Evolutionary conservation across 345 rosid genomes (phyloP).

Genomic region (Boechera stricta): DNA sequence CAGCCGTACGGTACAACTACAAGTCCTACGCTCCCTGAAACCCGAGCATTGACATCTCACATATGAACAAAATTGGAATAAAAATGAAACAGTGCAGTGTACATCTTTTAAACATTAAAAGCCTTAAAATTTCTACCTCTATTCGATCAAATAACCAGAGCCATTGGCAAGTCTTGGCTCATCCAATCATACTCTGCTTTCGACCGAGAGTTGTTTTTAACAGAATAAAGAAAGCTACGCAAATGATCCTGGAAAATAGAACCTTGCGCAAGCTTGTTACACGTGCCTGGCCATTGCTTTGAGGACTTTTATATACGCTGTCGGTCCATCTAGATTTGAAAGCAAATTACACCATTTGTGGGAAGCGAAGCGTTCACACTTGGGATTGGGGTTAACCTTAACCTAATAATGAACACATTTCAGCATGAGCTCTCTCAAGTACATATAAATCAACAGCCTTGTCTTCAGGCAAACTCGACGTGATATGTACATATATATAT

Average conservation of each 20-base stretch:
- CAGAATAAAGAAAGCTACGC: background rate
- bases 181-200: constrained; percentile 45
- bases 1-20: constrained; percentile 31
- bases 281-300: constrained; percentile 71
- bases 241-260: constrained; percentile 11
- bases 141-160: background rate
- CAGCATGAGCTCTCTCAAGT: no score
- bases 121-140: background rate
- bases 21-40: constrained; percentile 12
- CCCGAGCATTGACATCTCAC: constrained; percentile 12
- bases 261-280: constrained; percentile 76
- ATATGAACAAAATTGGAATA: background rate
- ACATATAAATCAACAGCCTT: no score
- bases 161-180: constrained; percentile 23
- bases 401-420: no score
- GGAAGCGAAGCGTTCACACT: no score
- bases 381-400: no score
- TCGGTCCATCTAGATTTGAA: no score
- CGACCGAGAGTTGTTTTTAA: background rate
- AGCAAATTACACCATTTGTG: no score
- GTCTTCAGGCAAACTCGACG: no score
- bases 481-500: no score
- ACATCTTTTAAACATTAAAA: background rate
- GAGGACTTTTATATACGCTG: no score
- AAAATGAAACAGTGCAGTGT: background rate